A percentile compares a stretch with the other conserved stretches of the same genome.
phyloP scores from a whole-genome alignment of 345 rosid species.

The Corymbia maculata region DNA sequence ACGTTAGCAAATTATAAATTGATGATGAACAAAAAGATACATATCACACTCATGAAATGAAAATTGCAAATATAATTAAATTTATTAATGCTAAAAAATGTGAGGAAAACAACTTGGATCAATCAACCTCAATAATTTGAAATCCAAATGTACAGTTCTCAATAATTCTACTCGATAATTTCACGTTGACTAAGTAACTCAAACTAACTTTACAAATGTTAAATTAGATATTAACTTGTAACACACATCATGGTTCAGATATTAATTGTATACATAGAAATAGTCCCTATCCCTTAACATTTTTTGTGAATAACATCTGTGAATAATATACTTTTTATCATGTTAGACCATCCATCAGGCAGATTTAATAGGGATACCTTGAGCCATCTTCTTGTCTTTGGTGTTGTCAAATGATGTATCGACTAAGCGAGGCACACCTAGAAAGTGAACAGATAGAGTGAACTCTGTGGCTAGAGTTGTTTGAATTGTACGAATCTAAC shows the following conservation, averaged over 20 bases:
- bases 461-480: neutral
- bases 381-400: neutral
- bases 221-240: neutral
- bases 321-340: neutral
- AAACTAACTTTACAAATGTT: neutral
- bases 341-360: neutral
- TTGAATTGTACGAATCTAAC: neutral
- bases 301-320: neutral
- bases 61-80: neutral
- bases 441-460: neutral
- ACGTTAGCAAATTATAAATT: neutral
- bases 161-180: neutral
- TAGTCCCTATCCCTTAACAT: neutral
- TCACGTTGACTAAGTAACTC: neutral
- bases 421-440: neutral
- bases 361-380: neutral
- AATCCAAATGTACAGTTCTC: neutral
- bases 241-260: neutral
- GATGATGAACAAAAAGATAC: neutral
- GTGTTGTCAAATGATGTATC: neutral
- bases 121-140: neutral
- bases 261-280: too few species aligned
- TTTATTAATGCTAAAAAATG: neutral
- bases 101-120: neutral
- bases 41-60: too few species aligned